Conservation (phyloP, 2,329 filamentous ascomycete species). For the Didymella segeticola region DNA sequence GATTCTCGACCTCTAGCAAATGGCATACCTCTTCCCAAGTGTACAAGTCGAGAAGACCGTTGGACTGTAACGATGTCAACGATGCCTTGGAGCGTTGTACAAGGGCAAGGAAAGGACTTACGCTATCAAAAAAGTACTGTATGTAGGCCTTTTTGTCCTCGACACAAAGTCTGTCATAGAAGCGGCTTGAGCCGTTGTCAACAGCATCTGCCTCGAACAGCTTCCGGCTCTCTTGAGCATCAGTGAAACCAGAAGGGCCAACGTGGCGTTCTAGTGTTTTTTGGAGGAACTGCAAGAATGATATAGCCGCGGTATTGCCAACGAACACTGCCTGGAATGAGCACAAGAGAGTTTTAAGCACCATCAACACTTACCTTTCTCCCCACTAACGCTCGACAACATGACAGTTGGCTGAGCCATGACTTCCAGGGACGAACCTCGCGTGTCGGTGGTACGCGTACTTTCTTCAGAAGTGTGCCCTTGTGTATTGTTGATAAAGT, state of each 20-base stretch:
- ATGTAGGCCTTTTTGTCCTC: conserved; percentile 42
- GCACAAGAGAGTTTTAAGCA: neutral
- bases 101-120: conserved; percentile 33
- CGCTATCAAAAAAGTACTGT: conserved; percentile 45
- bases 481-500: neutral
- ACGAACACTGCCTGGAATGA: conserved; percentile 52
- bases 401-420: conserved; percentile 46
- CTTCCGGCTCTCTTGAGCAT: conserved; percentile 58
- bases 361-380: conserved; percentile 48
- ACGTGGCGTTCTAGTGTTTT: conserved; percentile 58
- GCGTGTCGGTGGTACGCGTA: conserved; percentile 21
- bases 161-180: conserved; percentile 39
- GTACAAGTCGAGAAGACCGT: conserved; percentile 9
- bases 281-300: conserved; percentile 63
- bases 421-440: conserved; percentile 16
- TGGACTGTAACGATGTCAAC: conserved; percentile 1
- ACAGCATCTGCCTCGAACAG: conserved; percentile 60
- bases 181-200: conserved; percentile 30
- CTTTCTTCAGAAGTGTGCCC: conserved; percentile 10
- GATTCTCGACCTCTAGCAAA: neutral
- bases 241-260: conserved; percentile 62
- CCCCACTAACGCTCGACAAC: conserved; percentile 61
- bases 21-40: conserved; percentile 11
- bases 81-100: conserved; percentile 22
- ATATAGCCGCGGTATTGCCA: conserved; percentile 60